These are phyloP conservation scores for Suillus hirtellus DNA, from an alignment of 768 basidiomycete species.

Conservation along the genomic window DNA sequence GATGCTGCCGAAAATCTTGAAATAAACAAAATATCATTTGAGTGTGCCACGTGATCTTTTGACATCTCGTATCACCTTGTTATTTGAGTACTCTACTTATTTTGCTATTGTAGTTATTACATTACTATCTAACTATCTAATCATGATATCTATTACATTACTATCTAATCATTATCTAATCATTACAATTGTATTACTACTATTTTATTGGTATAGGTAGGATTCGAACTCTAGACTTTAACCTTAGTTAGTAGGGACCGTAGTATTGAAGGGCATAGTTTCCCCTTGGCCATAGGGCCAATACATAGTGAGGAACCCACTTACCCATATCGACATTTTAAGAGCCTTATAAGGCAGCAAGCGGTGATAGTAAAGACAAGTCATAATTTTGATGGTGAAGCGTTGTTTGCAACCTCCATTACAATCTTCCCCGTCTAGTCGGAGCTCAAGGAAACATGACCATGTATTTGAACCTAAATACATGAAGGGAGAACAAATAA, in stretches of 20 bases:
- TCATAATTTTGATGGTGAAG: too few relatives aligned
- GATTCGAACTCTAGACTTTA: not conserved
- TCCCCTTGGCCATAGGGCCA: not conserved
- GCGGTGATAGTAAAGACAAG: not conserved
- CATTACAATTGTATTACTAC: not conserved
- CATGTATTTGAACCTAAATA: not conserved
- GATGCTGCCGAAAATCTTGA: not conserved
- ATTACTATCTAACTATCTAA: not conserved
- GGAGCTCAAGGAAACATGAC: too few relatives aligned
- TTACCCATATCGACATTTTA: not conserved
- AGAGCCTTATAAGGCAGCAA: not conserved
- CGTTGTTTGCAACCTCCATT: too few relatives aligned
- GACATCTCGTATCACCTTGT: not conserved
- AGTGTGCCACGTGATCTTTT: too few relatives aligned
- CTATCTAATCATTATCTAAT: too few relatives aligned
- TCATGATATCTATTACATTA: not conserved
- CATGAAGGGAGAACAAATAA: not conserved
- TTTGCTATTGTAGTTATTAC: not conserved
- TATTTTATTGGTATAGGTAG: not conserved
- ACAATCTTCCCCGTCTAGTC: too few relatives aligned
- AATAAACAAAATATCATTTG: too few relatives aligned
- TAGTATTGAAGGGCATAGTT: not conserved
- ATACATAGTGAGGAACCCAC: not conserved
- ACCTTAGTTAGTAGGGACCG: not conserved
- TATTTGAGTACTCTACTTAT: slow-evolving; percentile 2